Base-by-base conservation (phyloP, 257 asterid species). In the Vinca minor region DNA sequence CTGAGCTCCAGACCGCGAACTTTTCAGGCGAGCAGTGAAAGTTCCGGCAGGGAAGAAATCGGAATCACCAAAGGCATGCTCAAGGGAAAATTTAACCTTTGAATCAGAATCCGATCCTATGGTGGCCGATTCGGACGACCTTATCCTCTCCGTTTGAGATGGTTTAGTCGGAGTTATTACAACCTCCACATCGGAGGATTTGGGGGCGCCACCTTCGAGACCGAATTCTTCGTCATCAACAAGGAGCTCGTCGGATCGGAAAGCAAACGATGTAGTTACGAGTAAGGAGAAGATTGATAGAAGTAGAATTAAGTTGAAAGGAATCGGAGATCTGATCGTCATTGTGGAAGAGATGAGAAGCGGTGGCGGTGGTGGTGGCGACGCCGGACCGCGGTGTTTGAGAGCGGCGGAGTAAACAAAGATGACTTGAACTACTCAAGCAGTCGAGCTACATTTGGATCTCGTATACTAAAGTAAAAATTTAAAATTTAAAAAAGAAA, bases 181-280 rank as follows among this genome's bases (percentile, higher is more conserved):
- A 23, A 78, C n/a, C 25, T 68, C 70, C 12, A 60, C 73, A 64
- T 76, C 66, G n/a, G 75, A 44, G 54, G 64, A 31, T 49, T 69
- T 59, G 76, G 81, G 71, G 42, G 46, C 54, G 76, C n/a, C n/a
- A n/a, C 91, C 97, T 76, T 82, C 95, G 55, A 88, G 78, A 64
- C 94, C 96, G 68, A 92, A 85, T 76, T 92, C 96, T 42, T 89
- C 96, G 68, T 93, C 95, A 63, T 89, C 99, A 1, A 57, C 64
- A 62, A 84, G 86, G 49, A 93, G 92, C 81, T 89, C 97, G 81
- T 89, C 97, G 25, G 99, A 89, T 68, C 85, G 88, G 85, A 93
- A 93, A 26, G 82, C 82, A 18, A 45, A 65, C 60, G 85, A 78
- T 35, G 79, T 42, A 15, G 77, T 60, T 34, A 76, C 58, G 10